Evolutionary conservation across 75 land plant genomes (phyloP), one percentile per base, ranked within the genome.

Genomic region (Cunninghamia lanceolata): DNA sequence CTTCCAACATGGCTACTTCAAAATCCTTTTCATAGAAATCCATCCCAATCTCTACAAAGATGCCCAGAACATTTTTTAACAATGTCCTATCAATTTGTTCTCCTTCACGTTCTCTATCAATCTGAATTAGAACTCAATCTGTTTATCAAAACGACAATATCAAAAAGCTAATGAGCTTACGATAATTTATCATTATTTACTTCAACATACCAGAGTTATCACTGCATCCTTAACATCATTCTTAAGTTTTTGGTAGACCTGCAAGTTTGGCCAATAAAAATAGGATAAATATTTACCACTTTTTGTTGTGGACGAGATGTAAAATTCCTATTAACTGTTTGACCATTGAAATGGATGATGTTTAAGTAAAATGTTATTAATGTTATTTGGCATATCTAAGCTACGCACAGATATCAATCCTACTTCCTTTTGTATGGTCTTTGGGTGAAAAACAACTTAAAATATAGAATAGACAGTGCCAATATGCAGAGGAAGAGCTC

Each of bases 51-150:
- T n/a, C n/a, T n/a, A n/a, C n/a, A n/a, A n/a, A n/a, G n/a, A n/a
- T n/a, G n/a, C n/a, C n/a, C n/a, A n/a, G n/a, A n/a, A n/a, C n/a
- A n/a, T n/a, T n/a, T n/a, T n/a, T n/a, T n/a, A n/a, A n/a, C n/a
- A n/a, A n/a, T n/a, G n/a, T n/a, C n/a, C n/a, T n/a, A n/a, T n/a
- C n/a, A n/a, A n/a, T n/a, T n/a, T 98, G 99, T 85, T 95, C 98
- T 47, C 98, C 98, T 78, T 96, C 98, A 14, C 99, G 93, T 74
- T 98, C 98, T 88, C 95, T 94, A 89, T 98, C 96, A 91, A 98
- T 94, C 99, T 96, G 89, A 30, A 46, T 8, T 17, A 4, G 21
- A 10, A 35, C n/a, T 25, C 25, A 46, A 4, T 59, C 68, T 59
- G 1, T 38, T 46, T 32, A 43, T 39, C 32, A 46, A 38, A 81